phyloP scores from a whole-genome alignment of 495 filamentous ascomycete genomes.

The Trichoderma reesei region DNA sequence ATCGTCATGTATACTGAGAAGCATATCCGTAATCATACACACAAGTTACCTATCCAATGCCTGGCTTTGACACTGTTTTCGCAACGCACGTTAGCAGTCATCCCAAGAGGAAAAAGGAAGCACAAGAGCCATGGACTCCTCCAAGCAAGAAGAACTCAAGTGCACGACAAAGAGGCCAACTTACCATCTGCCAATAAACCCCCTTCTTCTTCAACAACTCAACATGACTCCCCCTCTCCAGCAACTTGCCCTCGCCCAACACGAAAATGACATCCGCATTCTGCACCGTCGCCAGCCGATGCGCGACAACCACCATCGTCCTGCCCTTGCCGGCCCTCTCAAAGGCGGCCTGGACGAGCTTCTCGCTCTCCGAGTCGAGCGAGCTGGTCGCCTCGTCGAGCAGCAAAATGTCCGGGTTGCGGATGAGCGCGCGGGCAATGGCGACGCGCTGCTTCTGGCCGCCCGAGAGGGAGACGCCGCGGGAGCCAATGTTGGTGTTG shows the following conservation, averaged over 20 bases:
- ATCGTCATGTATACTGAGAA: too few species aligned
- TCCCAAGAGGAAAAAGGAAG: background rate
- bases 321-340: conserved; percentile 48
- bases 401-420: conserved; percentile 58
- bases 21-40: background rate
- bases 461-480: conserved; percentile 56
- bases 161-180: conserved; percentile 7
- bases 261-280: conserved; percentile 47
- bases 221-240: conserved; percentile 43
- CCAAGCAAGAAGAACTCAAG: background rate
- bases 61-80: conserved; percentile 30
- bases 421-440: conserved; percentile 66
- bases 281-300: conserved; percentile 44
- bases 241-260: conserved; percentile 39
- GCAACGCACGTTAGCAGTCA: conserved; percentile 1
- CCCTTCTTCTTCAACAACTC: conserved; percentile 37
- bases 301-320: conserved; percentile 66
- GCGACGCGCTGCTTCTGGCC: conserved; percentile 70
- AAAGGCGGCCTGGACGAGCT: conserved; percentile 58
- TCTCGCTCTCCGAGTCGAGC: conserved; percentile 67
- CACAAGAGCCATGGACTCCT: background rate
- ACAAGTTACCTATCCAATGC: conserved; percentile 26
- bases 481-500: conserved; percentile 49
- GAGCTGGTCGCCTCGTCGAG: conserved; percentile 72
- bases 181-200: conserved; percentile 37